Percentiles rank a stretch among this genome's conserved stretches.
Conservation (phyloP, 2,329 filamentous ascomycete genomes). For the Phyllosticta citribraziliensis region DNA sequence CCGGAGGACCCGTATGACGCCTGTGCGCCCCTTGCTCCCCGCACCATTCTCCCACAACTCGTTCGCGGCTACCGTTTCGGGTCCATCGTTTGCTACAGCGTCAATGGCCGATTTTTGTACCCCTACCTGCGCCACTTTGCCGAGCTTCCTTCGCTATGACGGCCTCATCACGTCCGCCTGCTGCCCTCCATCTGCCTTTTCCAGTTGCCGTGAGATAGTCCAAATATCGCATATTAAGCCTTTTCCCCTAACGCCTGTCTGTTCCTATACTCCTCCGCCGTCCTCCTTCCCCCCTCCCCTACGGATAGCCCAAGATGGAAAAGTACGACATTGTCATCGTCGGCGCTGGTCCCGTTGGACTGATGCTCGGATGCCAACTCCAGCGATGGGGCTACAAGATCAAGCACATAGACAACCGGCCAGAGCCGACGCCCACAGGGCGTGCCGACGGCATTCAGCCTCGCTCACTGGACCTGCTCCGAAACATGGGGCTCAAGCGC, state of each 20-base stretch:
- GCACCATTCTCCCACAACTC: background rate
- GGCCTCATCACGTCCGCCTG: background rate
- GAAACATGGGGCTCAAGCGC: slow-evolving; percentile 83
- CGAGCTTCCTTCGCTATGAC: background rate
- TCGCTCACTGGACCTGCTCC: slow-evolving; percentile 73
- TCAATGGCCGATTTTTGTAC: background rate
- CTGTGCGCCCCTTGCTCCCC: background rate
- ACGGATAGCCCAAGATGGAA: slow-evolving; percentile 21
- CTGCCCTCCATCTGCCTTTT: background rate
- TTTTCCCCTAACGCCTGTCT: background rate
- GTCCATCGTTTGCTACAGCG: background rate
- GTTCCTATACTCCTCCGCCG: background rate
- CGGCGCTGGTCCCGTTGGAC: slow-evolving; percentile 78
- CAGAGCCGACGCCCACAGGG: slow-evolving; percentile 75
- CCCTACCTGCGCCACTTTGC: background rate
- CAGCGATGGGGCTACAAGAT: slow-evolving; percentile 91
- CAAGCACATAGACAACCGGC: slow-evolving; percentile 86
- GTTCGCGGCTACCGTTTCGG: background rate
- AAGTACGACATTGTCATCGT: slow-evolving; percentile 68
- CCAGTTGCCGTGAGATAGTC: background rate
- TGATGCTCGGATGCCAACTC: slow-evolving; percentile 79
- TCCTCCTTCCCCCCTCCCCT: background rate
- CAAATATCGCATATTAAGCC: background rate
- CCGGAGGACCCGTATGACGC: background rate
- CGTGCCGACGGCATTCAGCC: slow-evolving; percentile 90